phyloP scores from a whole-genome alignment of 2,329 filamentous ascomycete species.

The Dissoconium aciculare region DNA sequence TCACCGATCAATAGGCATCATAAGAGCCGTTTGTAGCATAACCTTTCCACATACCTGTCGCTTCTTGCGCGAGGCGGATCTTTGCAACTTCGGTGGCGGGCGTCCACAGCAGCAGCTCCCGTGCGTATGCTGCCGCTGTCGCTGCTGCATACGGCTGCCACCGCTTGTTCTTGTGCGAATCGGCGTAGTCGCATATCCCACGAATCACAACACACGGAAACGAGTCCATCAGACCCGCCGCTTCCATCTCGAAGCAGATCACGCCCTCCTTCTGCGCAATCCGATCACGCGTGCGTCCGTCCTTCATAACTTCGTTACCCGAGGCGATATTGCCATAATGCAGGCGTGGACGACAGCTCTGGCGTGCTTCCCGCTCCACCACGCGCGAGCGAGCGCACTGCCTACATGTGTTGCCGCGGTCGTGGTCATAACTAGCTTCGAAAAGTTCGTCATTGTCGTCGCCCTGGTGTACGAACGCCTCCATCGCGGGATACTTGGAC shows the following conservation, averaged over 20 bases:
- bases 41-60: no score
- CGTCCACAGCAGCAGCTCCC: slow-evolving; percentile 12
- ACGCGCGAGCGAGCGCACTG: no score
- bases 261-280: background rate
- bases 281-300: slow-evolving; percentile 13
- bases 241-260: slow-evolving; percentile 15
- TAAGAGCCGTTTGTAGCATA: no score
- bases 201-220: slow-evolving; percentile 13
- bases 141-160: slow-evolving; percentile 12
- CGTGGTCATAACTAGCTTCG: slow-evolving; percentile 3
- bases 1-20: no score
- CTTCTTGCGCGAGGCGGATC: no score
- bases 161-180: no score
- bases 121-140: slow-evolving; percentile 9
- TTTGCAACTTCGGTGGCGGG: no score
- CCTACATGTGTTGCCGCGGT: no score
- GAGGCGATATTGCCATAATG: slow-evolving; percentile 15
- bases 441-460: slow-evolving; percentile 3
- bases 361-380: no score
- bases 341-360: no score
- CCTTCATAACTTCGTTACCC: slow-evolving; percentile 8
- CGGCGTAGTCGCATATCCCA: slow-evolving; percentile 12
- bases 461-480: slow-evolving; percentile 1
- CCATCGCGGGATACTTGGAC: no score
- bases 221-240: no score